Evolutionary conservation across 2,329 filamentous ascomycete genomes (phyloP), one percentile per base, ranked within the genome.

Genomic region (Colletotrichum sidae): DNA sequence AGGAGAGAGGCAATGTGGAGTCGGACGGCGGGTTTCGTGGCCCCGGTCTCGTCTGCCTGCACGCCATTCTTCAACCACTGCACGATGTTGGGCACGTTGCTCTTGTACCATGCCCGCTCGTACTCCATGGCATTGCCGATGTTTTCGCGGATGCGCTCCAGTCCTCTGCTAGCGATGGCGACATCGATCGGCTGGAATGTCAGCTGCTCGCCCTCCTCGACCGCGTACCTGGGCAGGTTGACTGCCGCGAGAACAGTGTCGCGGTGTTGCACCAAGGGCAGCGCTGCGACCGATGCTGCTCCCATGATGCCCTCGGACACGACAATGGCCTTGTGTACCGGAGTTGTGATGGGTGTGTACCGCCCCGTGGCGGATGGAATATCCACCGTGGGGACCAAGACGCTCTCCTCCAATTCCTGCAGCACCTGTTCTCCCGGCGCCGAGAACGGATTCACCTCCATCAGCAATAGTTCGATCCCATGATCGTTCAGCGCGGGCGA

Each of bases 251-350:
- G 82, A 71, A 86, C 85, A 67, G 77, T 79, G 59, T 77, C 77
- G 66, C 73, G 68, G 70, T 74, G 75, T 65, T 78, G 74, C 1
- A 78, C 52, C 41, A 80, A 67, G 15, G 81, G 77, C 51, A 86
- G 73, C 8, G 80, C 72, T 6, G 84, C 75, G 7, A 87, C 70
- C 2, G 84, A 81, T 6, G 90, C 82, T 1, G 91, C 87, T 8
- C 91, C 93, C 57, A 86, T 80, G 2, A 97, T 79, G 0, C 93
- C 94, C 53, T 92, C 85, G 0, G 88, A 89, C 8, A 97, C 85
- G 9, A 97, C 72, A 13, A 97, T 78, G 1, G 90, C 88, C 73
- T 90, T 92, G 74, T 98, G 95, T 1, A 97, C 93, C 0, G 95
- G 94, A 49, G 93, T 93, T 7, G 89, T 88, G 46, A 96, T 83